phyloP scores from a whole-genome alignment of 208 protist species.

The Naegleria lovaniensis region DNA sequence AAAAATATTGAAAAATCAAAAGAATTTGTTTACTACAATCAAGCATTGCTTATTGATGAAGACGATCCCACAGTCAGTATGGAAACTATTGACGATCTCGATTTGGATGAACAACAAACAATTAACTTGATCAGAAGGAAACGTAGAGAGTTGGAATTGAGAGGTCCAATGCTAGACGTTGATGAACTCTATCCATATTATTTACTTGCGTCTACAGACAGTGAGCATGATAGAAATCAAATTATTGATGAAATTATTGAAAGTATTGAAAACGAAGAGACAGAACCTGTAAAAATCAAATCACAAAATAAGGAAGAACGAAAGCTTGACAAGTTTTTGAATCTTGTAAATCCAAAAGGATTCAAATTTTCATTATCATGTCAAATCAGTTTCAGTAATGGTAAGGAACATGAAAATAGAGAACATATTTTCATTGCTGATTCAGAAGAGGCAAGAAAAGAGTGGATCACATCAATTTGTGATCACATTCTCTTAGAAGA shows the following conservation, averaged over 20 bases:
- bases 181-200: constrained; percentile 7
- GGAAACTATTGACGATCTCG: not conserved
- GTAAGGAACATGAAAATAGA: not conserved
- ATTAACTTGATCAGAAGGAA: not conserved
- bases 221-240: not conserved
- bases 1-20: constrained; percentile 8
- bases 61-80: not conserved
- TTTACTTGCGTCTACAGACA: not conserved
- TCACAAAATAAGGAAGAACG: not conserved
- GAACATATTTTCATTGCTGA: not conserved
- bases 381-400: constrained; percentile 10
- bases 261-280: not conserved
- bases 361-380: not conserved
- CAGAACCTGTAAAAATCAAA: not conserved
- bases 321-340: not conserved
- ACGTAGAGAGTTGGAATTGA: not conserved
- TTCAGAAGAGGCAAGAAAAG: not conserved
- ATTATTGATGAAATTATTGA: not conserved
- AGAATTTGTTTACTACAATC: not conserved
- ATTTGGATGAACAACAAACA: not conserved
- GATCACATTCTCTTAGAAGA: not conserved
- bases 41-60: not conserved
- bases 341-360: not conserved
- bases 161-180: not conserved
- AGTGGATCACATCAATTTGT: not conserved